A percentile compares a stretch with the other conserved stretches of the same genome.
Evolutionary conservation across 257 asterid species (phyloP).

Genomic region (Verbascum thapsus): DNA sequence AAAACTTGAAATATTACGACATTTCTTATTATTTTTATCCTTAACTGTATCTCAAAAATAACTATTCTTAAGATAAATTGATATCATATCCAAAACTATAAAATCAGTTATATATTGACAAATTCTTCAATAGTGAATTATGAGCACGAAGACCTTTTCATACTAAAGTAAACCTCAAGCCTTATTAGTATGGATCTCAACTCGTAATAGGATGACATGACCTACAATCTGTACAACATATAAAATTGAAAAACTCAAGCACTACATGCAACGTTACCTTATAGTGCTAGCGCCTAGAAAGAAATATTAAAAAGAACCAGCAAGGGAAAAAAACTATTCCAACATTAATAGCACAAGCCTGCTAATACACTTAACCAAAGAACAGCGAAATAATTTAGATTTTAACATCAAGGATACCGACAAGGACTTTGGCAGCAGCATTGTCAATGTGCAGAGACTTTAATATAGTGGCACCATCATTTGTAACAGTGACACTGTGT

Average conservation of each 20-base stretch:
- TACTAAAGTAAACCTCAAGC: background rate
- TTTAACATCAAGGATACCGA: conserved; percentile 86
- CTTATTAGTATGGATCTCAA: conserved; percentile 1
- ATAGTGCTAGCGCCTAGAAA: no score
- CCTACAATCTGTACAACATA: background rate
- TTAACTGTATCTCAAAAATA: background rate
- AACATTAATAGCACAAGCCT: background rate
- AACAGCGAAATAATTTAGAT: background rate
- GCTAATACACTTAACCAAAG: background rate
- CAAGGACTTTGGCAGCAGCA: conserved; percentile 97
- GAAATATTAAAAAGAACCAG: background rate
- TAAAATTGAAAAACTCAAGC: background rate
- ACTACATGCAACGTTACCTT: background rate
- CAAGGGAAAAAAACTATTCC: background rate
- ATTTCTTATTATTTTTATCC: background rate
- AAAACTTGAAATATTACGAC: background rate
- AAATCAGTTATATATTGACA: background rate
- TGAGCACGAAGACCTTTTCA: no score
- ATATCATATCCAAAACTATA: background rate
- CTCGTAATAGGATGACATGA: no score
- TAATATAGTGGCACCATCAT: conserved; percentile 98
- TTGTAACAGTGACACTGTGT: conserved; percentile 85
- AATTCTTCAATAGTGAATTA: background rate
- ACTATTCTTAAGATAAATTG: background rate
- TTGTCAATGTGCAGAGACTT: conserved; percentile 96